These are phyloP conservation scores for Rhamnella rubrinervis DNA, from an alignment of 331 rosid genomes.

Conservation along the genomic window DNA sequence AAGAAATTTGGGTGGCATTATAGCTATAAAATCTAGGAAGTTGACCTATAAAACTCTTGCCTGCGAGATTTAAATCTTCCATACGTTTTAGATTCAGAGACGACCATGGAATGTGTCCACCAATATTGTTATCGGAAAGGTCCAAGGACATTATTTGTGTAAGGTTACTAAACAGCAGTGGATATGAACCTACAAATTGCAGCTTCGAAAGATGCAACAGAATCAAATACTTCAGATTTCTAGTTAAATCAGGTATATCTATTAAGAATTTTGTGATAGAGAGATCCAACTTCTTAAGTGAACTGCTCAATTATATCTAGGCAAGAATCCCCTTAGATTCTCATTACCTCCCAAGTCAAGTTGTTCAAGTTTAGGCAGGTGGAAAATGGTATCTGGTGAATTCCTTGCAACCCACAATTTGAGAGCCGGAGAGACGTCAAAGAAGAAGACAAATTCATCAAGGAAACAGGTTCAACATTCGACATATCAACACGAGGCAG, in stretches of 20 bases:
- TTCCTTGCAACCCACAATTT: background rate
- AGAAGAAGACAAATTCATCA: background rate
- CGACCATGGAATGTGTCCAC: background rate
- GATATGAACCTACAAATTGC: background rate
- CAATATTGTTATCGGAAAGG: conserved; percentile 1
- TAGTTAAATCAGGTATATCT: background rate
- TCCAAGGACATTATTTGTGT: background rate
- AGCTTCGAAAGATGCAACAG: background rate
- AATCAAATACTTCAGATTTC: background rate
- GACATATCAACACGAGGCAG: background rate
- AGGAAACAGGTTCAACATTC: background rate
- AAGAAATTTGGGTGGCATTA: no score
- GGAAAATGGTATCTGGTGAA: background rate
- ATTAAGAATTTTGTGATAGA: background rate
- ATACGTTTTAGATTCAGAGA: background rate
- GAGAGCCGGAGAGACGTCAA: background rate
- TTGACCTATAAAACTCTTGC: background rate
- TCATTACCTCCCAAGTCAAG: background rate
- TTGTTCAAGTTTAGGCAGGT: background rate
- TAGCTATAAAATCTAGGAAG: background rate
- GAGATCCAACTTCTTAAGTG: background rate
- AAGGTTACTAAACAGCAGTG: background rate
- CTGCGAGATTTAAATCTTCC: background rate
- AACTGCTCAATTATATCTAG: background rate
- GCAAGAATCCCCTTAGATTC: background rate